Base-by-base conservation (phyloP, 257 asterid genomes). In the Datura wrightii region DNA sequence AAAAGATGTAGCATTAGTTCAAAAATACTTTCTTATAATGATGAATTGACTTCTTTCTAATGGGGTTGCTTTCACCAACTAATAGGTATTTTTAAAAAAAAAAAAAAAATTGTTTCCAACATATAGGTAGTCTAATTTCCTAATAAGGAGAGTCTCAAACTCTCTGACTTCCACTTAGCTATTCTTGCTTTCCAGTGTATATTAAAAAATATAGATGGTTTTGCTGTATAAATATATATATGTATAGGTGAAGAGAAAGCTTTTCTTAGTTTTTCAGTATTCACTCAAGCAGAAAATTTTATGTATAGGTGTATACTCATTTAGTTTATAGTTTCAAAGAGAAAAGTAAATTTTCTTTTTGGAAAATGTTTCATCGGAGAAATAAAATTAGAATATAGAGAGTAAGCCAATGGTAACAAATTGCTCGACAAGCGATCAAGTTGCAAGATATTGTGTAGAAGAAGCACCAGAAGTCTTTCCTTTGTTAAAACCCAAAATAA, bases 71-170 rank as follows among this genome's bases (percentile, higher is more conserved):
- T 36, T 66, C 14, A 5, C 78, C 78, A 39, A 39, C 78, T 67
- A 37, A 67, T 39, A 7, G 52, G 52, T 42, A 67, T 31, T 37
- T 46, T 66, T n/a, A n/a, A n/a, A n/a, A n/a, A n/a, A n/a, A n/a
- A n/a, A n/a, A n/a, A n/a, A n/a, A n/a, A n/a, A n/a, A 18, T 67
- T 67, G 76, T 67, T 37, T 67, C 76, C 76, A 67, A 37, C 76
- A 37, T 66, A 66, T 67, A 39, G 13, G 52, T 67, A 67, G 78
- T 67, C 34, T 39, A 67, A 39, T 52, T 39, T 67, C 34, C 15
- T 39, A 67, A 67, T 66, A 39, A 15, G 16, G 52, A 56, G 62
- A 16, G 78, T 67, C 14, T 34, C 10, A 5, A 36, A 36, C n/a
- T 65, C 70, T 65, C 24, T 67, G 78, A 18, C 78, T 67, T n/a